Percentiles rank a stretch among this genome's conserved stretches.
Evolutionary conservation across 495 filamentous ascomycete genomes (phyloP).

Genomic region (Hyaloscypha bicolor): DNA sequence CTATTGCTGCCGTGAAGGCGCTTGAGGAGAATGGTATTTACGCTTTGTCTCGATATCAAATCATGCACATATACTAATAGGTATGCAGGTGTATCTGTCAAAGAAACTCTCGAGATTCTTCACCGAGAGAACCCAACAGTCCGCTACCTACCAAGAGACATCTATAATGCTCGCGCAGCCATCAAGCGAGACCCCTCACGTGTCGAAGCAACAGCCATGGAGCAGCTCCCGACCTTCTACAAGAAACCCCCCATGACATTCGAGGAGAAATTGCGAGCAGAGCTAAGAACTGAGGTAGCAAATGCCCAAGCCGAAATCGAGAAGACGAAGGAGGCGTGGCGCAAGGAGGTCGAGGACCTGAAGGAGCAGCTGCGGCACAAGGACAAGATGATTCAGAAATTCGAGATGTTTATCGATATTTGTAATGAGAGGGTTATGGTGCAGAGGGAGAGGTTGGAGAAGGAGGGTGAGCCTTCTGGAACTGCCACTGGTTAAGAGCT

Average conservation of each 20-base stretch:
- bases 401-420: slow-evolving; percentile 63
- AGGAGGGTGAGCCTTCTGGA: slow-evolving; percentile 23
- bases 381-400: slow-evolving; percentile 55
- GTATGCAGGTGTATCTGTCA: slow-evolving; percentile 52
- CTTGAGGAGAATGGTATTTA: slow-evolving; percentile 54
- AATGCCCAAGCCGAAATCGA: slow-evolving; percentile 50
- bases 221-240: slow-evolving; percentile 56
- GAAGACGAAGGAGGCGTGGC: slow-evolving; percentile 45
- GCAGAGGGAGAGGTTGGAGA: slow-evolving; percentile 43
- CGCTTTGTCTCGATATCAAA: neutral
- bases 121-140: slow-evolving; percentile 57
- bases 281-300: slow-evolving; percentile 53
- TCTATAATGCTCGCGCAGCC: slow-evolving; percentile 59
- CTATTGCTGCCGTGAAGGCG: slow-evolving; percentile 57
- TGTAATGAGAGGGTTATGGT: slow-evolving; percentile 60
- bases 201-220: slow-evolving; percentile 50
- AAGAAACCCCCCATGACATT: slow-evolving; percentile 54
- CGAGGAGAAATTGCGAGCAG: slow-evolving; percentile 56
- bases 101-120: slow-evolving; percentile 56
- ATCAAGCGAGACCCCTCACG: slow-evolving; percentile 60
- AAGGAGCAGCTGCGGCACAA: slow-evolving; percentile 51
- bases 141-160: slow-evolving; percentile 55
- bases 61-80: slow-evolving; percentile 28
- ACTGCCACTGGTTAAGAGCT: slow-evolving; percentile 4
- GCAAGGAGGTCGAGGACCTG: slow-evolving; percentile 52